A percentile compares a stretch with the other conserved stretches of the same genome.
phyloP scores from a whole-genome alignment of 2,329 filamentous ascomycete species.

The Sphaceloma murrayae region DNA sequence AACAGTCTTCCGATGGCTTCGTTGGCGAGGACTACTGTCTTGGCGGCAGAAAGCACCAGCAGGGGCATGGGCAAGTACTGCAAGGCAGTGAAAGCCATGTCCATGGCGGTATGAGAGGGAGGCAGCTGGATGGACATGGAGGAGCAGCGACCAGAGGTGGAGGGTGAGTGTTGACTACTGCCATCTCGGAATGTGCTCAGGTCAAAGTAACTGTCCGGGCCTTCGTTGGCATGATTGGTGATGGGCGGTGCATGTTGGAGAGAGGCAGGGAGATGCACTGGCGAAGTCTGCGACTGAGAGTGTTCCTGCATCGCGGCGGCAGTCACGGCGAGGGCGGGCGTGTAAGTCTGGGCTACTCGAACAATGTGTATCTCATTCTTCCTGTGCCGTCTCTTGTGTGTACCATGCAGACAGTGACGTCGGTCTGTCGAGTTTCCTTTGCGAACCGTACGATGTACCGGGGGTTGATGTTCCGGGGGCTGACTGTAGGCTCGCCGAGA shows the following conservation, averaged over 20 bases:
- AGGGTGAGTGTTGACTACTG: slow-evolving; percentile 17
- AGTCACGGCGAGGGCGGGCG: background rate
- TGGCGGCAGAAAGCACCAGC: slow-evolving; percentile 56
- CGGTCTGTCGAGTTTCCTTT: background rate
- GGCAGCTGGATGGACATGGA: slow-evolving; percentile 29
- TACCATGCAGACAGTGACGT: too few relatives aligned
- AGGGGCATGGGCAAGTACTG: slow-evolving; percentile 66
- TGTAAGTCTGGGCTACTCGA: background rate
- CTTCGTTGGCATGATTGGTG: background rate
- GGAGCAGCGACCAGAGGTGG: slow-evolving; percentile 6
- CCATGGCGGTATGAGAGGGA: slow-evolving; percentile 25
- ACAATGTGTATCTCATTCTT: background rate
- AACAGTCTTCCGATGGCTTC: slow-evolving; percentile 64
- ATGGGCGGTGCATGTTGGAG: background rate
- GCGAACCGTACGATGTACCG: background rate
- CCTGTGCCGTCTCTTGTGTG: background rate
- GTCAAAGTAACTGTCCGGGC: slow-evolving; percentile 18
- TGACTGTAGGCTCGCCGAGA: too few relatives aligned
- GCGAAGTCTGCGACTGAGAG: slow-evolving; percentile 1
- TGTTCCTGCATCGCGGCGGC: background rate
- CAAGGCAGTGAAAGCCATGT: slow-evolving; percentile 54
- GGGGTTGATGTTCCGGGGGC: too few relatives aligned
- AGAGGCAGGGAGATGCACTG: background rate
- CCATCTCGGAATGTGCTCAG: slow-evolving; percentile 17
- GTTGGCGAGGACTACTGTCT: slow-evolving; percentile 64